Percentiles rank a stretch among this genome's conserved stretches.
These are phyloP conservation scores for Aquilaria malaccensis DNA, from an alignment of 345 rosid species.

Conservation along the genomic window DNA sequence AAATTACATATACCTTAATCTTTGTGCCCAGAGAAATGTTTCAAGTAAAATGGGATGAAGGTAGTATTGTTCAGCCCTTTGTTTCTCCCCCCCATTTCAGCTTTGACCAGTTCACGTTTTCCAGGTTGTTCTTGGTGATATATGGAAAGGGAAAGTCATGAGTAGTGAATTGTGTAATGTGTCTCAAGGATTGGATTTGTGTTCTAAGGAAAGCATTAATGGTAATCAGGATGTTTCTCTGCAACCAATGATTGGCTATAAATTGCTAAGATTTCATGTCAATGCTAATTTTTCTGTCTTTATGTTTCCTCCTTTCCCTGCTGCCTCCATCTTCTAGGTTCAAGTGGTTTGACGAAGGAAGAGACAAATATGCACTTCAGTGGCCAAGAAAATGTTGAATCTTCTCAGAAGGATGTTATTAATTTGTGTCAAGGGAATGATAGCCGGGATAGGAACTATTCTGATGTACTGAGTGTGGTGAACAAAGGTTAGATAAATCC, in stretches of 20 bases:
- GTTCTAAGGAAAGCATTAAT: conserved; percentile 27
- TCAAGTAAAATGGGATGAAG: no score
- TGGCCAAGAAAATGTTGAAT: conserved; percentile 23
- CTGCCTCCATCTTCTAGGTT: conserved; percentile 4
- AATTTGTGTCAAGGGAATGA: conserved; percentile 9
- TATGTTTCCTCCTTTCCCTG: conserved; percentile 1
- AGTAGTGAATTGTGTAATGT: conserved; percentile 48
- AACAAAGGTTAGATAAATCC: conserved; percentile 17
- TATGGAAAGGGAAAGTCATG: conserved; percentile 63
- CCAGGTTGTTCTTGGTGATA: conserved; percentile 49
- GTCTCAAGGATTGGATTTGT: conserved; percentile 31
- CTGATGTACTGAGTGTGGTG: conserved; percentile 12
- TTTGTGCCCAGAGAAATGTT: no score
- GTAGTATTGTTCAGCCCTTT: no score
- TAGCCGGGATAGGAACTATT: conserved; percentile 10
- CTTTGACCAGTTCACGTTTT: conserved; percentile 8
- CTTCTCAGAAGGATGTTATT: conserved; percentile 18
- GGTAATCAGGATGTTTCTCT: conserved; percentile 24
- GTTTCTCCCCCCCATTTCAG: not conserved
- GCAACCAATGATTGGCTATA: not conserved
- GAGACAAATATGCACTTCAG: conserved; percentile 31
- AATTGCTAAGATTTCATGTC: conserved; percentile 1
- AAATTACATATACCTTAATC: no score
- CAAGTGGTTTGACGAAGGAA: conserved; percentile 11
- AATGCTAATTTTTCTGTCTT: conserved; percentile 5